A percentile compares a stretch with the other conserved stretches of the same genome.
Evolutionary conservation across 768 basidiomycete species (phyloP).

Genomic region (Neoboletus brunneissimus): DNA sequence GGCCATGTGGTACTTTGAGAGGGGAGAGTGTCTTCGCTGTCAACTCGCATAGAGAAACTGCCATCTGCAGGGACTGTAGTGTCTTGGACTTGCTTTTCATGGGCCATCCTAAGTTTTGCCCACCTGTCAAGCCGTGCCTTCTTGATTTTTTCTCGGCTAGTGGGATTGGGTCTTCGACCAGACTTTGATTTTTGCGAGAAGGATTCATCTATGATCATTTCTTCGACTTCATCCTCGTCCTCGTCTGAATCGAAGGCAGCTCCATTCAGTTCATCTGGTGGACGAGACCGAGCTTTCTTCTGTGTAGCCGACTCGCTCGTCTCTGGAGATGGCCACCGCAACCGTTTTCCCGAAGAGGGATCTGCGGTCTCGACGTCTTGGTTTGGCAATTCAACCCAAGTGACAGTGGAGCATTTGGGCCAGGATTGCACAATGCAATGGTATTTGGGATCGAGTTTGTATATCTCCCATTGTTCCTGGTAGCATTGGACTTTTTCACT

Average conservation of each 20-base stretch:
- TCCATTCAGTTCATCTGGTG: conserved; percentile 19
- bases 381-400: conserved; percentile 14
- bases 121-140: conserved; percentile 29
- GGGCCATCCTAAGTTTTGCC: conserved; percentile 19
- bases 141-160: conserved; percentile 32
- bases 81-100: conserved; percentile 33
- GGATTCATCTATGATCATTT: conserved; percentile 45
- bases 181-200: conserved; percentile 18
- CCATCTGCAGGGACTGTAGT: conserved; percentile 21
- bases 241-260: conserved; percentile 37
- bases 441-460: conserved; percentile 77
- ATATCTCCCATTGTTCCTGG: conserved; percentile 84
- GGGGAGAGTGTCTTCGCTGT: conserved; percentile 17
- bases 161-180: conserved; percentile 21
- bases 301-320: conserved; percentile 8
- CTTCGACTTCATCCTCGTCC: conserved; percentile 47
- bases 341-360: conserved; percentile 27
- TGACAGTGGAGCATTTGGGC: conserved; percentile 34
- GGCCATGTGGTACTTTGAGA: conserved; percentile 20
- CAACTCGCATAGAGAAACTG: conserved; percentile 35
- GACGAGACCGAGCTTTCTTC: conserved; percentile 28
- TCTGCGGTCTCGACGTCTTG: conserved; percentile 7
- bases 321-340: conserved; percentile 27
- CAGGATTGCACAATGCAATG: conserved; percentile 54
- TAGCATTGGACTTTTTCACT: conserved; percentile 52